Evolutionary conservation across 2,329 filamentous ascomycete species (phyloP), one percentile per base, ranked within the genome.

Genomic region (Lachnellula hyalina): DNA sequence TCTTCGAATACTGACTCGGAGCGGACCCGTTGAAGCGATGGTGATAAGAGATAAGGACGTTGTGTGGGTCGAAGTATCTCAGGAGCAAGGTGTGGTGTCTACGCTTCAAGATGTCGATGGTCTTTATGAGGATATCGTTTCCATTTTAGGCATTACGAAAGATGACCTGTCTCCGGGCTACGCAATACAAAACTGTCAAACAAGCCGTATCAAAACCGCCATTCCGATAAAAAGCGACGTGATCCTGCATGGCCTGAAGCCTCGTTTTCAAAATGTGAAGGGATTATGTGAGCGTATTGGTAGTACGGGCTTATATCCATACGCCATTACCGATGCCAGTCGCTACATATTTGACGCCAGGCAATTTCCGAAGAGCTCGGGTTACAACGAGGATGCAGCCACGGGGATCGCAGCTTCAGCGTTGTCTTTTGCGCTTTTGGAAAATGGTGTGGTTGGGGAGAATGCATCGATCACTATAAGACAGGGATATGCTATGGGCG

Each of bases 351-450:
- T 32, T 32, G 4, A 12, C 28, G 28, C 28, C 28, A 32, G 51
- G 3, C 41, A 53, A 15, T 53, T 53, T 19, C 51, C 51, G 14
- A 72, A 73, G 56, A 47, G 23, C 14, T 47, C 51, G 3, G 58
- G 67, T 9, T 65, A 65, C 3, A 65, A 79, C 19, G 79, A 85
- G 64, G 84, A 87, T 61, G 78, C 80, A 6, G 81, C 79, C 0
- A 84, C 81, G 1, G 84, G 84, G 0, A 83, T 80, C 56, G 82
- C 83, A 34, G 81, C 83, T 2, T 77, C 77, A 64, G 77, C 79
- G 6, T 67, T 87, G 57, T 71, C 74, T 21, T 71, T 75, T 50
- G 85, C 80, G 63, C 70, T 86, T 56, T 73, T 77, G 5, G 66
- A 80, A 52, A 67, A 67, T n/a, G 71, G 72, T 3, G 28, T 32